Evolutionary conservation across 352 stramenopile genomes (phyloP), one percentile per base, ranked within the genome.

Genomic region (Thalassiosira mediterranea): DNA sequence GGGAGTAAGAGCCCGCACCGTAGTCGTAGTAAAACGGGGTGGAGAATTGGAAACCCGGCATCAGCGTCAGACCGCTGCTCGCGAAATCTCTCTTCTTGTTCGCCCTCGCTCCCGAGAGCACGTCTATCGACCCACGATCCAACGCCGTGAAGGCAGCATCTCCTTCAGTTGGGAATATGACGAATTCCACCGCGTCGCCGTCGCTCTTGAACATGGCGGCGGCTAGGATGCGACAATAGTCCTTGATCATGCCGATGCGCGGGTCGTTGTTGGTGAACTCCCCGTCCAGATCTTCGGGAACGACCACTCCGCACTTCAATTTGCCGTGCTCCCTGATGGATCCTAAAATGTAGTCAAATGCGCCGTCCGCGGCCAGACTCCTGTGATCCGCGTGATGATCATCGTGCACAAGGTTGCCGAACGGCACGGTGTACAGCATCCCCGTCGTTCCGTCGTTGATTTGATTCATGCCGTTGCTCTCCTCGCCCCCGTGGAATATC

Each of bases 381-480:
- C 29, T 15, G 26, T n/a, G 10, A 26, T 54, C 23, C 32, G 68
- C 31, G 49, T 68, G 34, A 21, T 5, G 10, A 32, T 38, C 49
- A 28, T 61, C 38, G 11, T 44, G 4, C 32, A 17, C 15, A 52
- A 47, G 37, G 11, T 26, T 54, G 38, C 70, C 70, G 15, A 73
- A 48, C 2, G 70, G 70, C 17, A 57, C 58, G 25, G 61, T 2
- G 58, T 64, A 73, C 17, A 73, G 37, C 70, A 79, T 79, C 26
- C 54, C 66, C 11, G 44, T 79, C 25, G 61, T 62, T 42, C 70
- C 70, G 31, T 73, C 46, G 21, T 79, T 79, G 34, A 79, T 67
- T 32, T 51, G 32, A 29, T 79, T 79, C 31, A 72, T 79, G 13
- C 25, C 31, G 15, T 17, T 11, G 48, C 31, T 5, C 25, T 34